Evolutionary conservation across 164 flowering plant genomes (phyloP), one percentile per base, ranked within the genome.

Genomic region (Litsea cubeba): DNA sequence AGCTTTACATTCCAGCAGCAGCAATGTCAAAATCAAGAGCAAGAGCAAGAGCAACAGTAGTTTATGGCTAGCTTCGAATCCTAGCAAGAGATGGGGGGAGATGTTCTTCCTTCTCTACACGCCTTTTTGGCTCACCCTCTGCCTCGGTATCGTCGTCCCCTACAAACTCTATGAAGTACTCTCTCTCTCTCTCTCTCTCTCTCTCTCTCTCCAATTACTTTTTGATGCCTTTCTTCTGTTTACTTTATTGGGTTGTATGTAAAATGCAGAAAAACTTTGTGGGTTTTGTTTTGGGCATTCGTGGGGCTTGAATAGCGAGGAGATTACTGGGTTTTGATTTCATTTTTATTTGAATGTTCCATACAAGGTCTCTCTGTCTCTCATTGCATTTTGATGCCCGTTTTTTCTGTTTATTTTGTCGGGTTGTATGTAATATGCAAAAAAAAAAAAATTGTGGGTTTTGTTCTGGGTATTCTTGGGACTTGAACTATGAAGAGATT

Each of bases 61-160:
- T 75, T 72, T 84, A 10, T 95, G 98, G 99, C 75, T 93, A n/a
- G 88, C 99, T 72, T 70, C 85, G 17, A 88, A 89, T 77, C 92
- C 91, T 1, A 95, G 99, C 84, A 95, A 95, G 86, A 81, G 96
- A 89, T 95, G 98, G 99, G 97, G 88, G 14, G 99, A 95, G 79
- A 30, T 93, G 65, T 93, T 93, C 76, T 95, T 95, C 75, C 90
- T 95, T 24, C 24, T 82, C 63, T 95, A 95, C 76, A 89, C 99
- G 54, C 99, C 99, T 0, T 93, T 95, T 75, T 95, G 99, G 99
- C 90, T 95, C 76, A 93, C 98, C 74, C 92, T 95, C 22, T 91
- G 93, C 74, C 84, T 95, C 60, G 98, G 98, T 14, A 87, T 95
- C 68, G 85, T 95, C 50, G 95, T 95, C 23, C 99, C 98, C 1